Conservation (phyloP, 2,329 filamentous ascomycete genomes). For the Gnomoniopsis smithogilvyi region DNA sequence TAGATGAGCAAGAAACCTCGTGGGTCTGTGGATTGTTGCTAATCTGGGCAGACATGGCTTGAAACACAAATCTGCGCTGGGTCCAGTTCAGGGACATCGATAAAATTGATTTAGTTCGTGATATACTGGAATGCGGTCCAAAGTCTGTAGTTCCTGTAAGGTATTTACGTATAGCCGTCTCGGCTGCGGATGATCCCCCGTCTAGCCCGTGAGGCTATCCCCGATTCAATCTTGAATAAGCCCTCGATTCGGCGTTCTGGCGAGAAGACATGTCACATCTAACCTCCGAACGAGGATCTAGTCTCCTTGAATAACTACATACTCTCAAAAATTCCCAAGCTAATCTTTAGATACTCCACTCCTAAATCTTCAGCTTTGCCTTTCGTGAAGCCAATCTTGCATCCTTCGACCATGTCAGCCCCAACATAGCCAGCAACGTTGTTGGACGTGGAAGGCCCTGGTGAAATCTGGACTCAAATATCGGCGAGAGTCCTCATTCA, state of each 20-base stretch:
- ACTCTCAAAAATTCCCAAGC: not conserved
- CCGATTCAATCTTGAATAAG: constrained; percentile 17
- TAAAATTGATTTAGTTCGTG: not conserved
- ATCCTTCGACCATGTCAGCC: not conserved
- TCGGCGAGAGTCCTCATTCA: too few relatives aligned
- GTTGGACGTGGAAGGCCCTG: not conserved
- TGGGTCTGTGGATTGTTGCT: too few relatives aligned
- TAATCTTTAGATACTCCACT: too few relatives aligned
- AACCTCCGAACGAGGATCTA: not conserved
- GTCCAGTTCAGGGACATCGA: too few relatives aligned
- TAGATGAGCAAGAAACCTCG: too few relatives aligned
- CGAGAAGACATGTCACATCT: not conserved
- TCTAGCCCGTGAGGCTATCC: constrained; percentile 8
- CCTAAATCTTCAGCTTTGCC: not conserved
- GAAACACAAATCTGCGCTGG: too few relatives aligned
- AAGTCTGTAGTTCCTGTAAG: not conserved
- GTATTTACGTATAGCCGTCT: not conserved
- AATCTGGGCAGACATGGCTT: too few relatives aligned
- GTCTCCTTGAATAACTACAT: not conserved
- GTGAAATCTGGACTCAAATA: too few relatives aligned
- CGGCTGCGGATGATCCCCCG: not conserved
- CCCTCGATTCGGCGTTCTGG: constrained; percentile 2
- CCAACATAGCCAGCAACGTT: not conserved
- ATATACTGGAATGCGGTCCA: not conserved
- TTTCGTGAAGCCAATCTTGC: too few relatives aligned